A percentile compares a stretch with the other conserved stretches of the same genome.
These are phyloP conservation scores for Lathyrus tuberosus DNA, from an alignment of 306 rosid species.

Conservation along the genomic window DNA sequence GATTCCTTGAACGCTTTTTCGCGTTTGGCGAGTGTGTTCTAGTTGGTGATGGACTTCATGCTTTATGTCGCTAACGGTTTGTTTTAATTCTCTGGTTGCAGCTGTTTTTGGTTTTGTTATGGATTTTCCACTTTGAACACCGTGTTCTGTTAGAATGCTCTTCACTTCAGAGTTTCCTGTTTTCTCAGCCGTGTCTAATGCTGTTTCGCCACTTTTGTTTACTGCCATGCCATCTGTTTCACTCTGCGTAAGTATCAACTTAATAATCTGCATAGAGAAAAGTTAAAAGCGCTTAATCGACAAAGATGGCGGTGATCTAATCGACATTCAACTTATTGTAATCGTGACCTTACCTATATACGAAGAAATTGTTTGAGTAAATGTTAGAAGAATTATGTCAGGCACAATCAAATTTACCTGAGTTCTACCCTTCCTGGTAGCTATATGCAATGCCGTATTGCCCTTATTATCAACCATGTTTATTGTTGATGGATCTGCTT, in stretches of 20 bases:
- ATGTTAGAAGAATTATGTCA: constrained; percentile 3
- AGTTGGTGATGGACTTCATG: constrained; percentile 88
- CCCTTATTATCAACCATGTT: constrained; percentile 84
- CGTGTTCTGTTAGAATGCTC: constrained; percentile 59
- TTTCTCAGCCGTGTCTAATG: constrained; percentile 91
- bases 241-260: constrained; percentile 56
- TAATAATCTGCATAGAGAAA: constrained; percentile 68
- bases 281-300: neutral
- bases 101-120: constrained; percentile 49
- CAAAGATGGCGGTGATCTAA: constrained; percentile 6
- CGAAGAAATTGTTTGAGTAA: neutral
- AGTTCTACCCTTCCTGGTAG: constrained; percentile 80
- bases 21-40: constrained; percentile 90
- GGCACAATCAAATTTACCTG: constrained; percentile 56
- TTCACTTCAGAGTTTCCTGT: constrained; percentile 55
- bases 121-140: constrained; percentile 66
- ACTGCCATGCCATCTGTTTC: constrained; percentile 63
- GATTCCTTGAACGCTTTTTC: constrained; percentile 87
- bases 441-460: constrained; percentile 82
- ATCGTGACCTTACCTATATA: neutral
- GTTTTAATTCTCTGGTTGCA: constrained; percentile 81
- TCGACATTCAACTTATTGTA: constrained; percentile 10
- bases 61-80: constrained; percentile 90
- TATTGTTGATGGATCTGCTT: constrained; percentile 63
- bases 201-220: constrained; percentile 76